Base-by-base conservation (phyloP, 495 filamentous ascomycete species). In the Neurospora tetraspora region DNA sequence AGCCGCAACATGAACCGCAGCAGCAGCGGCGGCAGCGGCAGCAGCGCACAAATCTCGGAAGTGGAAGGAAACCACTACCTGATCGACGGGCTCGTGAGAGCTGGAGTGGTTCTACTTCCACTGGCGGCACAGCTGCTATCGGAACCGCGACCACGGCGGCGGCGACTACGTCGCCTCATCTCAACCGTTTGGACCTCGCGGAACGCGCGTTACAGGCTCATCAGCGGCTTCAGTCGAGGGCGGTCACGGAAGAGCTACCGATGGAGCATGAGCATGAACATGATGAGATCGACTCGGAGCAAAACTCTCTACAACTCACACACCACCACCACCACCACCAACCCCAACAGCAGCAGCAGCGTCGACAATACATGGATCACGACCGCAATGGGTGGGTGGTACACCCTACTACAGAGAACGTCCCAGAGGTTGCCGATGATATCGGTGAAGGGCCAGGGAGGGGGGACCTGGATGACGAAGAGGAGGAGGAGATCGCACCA, bases 341-440 rank as follows among this genome's bases (percentile, higher is more conserved):
- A 39, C 72, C 47, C 18, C 31, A 37, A 7, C 68, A 43, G 31
- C 65, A 68, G 31, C 65, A 68, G 18, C 71, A 68, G 59, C 42
- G 53, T 18, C 47, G 27, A 47, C 59, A 14, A 11, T 42, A 9
- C 47, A 69, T 18, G 20, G 39, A 14, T 43, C 43, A 27, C 31
- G 72, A 2, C 70, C 74, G 27, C 20, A 34, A 38, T 2, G 73
- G 70, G 27, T 74, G 74, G 47, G 34, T 43, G 14, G 45, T 53
- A 53, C 45, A 11, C 20, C 20, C 20, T 23, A 23, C 45, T 6
- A 6, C 45, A 53, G 45, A 53, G 20, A 12, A 53, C 10, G 20
- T 4, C 1, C 43, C 9, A 11, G 43, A 47, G n/a, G n/a, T 12
- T 47, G 9, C 43, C 43, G n/a, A 27, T 53, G 45, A 27, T 23